Evolutionary conservation across 2,329 filamentous ascomycete species (phyloP).

Genomic region (Alternaria hordeiaustralica): DNA sequence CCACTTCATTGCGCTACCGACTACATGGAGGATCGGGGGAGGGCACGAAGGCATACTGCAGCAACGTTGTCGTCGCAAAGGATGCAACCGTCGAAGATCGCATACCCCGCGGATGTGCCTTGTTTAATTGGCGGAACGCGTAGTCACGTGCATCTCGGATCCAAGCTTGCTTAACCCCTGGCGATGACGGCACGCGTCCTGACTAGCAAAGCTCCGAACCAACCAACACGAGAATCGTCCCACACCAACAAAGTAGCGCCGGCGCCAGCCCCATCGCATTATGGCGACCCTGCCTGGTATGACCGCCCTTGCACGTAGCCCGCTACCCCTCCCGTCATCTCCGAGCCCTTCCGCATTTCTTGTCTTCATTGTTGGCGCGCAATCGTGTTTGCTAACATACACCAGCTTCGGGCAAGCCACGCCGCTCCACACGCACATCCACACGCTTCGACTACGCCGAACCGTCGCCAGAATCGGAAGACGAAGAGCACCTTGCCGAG

Average conservation of each 20-base stretch:
- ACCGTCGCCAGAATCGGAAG: not conserved
- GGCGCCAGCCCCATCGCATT: not conserved
- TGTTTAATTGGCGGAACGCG: not conserved
- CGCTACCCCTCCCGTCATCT: not conserved
- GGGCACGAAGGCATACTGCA: too few species aligned
- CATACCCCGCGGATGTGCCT: too few species aligned
- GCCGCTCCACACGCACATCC: not conserved
- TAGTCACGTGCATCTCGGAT: not conserved
- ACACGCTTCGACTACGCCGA: not conserved
- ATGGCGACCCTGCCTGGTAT: not conserved
- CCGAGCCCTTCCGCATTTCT: not conserved
- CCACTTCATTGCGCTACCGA: too few species aligned
- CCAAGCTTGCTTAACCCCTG: not conserved
- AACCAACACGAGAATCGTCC: not conserved
- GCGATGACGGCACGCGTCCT: not conserved
- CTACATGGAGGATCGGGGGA: too few species aligned
- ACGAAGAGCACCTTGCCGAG: not conserved
- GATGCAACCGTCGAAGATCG: too few species aligned
- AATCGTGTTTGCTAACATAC: not conserved
- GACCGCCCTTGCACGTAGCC: not conserved
- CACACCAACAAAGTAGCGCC: not conserved
- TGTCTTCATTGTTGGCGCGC: not conserved
- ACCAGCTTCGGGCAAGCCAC: not conserved
- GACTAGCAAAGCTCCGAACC: not conserved
- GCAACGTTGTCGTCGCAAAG: too few species aligned